Evolutionary conservation across 306 rosid genomes (phyloP), one percentile per base, ranked within the genome.

Genomic region (Datisca glomerata): DNA sequence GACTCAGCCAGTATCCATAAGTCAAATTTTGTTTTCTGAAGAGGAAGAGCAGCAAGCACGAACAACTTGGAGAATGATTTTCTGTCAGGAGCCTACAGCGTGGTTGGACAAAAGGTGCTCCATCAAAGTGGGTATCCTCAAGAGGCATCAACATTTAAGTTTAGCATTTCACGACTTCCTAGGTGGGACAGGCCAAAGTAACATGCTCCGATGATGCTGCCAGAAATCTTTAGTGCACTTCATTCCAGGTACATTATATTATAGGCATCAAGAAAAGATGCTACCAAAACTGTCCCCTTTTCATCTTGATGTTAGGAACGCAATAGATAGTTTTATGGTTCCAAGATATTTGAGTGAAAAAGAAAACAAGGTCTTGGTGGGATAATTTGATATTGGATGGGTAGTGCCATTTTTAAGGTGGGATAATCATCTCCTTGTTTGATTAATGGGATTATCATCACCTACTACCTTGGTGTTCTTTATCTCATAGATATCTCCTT

Each of bases 141-240:
- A 28, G 64, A 67, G 64, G 62, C 56, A 54, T 61, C 63, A 36
- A 57, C 65, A 56, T 81, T 76, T 64, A 77, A 67, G 45, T 81
- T 77, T 66, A 81, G 83, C 47, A 67, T 65, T 56, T 81, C 86
- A 35, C 70, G 83, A 69, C 80, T 81, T 60, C 93, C 93, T 15
- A 73, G 59, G 55, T 81, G 93, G 93, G 86, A 44, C 81, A 68
- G 60, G 55, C 57, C 25, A 77, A 76, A 68, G 66, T 73, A 24
- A 51, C 57, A 12, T 43, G 44, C 66, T 40, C 67, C 24, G 52
- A 49, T 43, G 24, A 34, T 45, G 64, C 45, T 43, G 38, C 52
- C 44, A 28, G 44, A 55, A 59, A 65, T 57, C 35, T 44, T 3
- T 45, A 36, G 56, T 43, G 41, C 51, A 45, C 50, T 49, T 63